Base-by-base conservation (phyloP, 345 rosid genomes). In the Salix viminalis region DNA sequence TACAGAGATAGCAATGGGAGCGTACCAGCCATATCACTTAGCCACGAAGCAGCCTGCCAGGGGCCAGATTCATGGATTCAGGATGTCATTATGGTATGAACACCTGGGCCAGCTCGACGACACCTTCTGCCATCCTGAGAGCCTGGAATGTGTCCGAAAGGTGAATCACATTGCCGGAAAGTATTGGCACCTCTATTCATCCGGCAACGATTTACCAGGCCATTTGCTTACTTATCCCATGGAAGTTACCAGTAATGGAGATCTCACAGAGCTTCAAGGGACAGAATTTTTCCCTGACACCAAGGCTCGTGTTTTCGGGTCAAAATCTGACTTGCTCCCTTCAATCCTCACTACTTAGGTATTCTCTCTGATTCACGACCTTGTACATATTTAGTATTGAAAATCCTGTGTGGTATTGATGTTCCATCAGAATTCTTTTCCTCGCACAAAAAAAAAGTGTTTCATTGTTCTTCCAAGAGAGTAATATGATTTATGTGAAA, bases 1-100 rank as follows among this genome's bases (percentile, higher is more conserved):
- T 66, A 69, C 91, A 14, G 91, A 88, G 82, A 88, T 88, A 39
- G 91, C 85, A 46, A 84, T 81, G 83, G 91, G 86, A 67, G 91
- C 83, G 21, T 83, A 84, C 77, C 88, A 85, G 62, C 88, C 87
- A 1, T 42, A 82, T 50, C 83, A 86, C 73, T 65, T 88, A 12
- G 72, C 75, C 34, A 71, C 71, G 44, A 64, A 56, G 3, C 66
- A 69, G 42, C 78, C 75, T n/a, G 85, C 85, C 12, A 85, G 85
- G 79, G 91, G 91, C 70, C 88, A 86, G 54, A 64, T 88, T 24
- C 82, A 88, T 19, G 91, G 91, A 41, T 79, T 88, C 32, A 83
- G 91, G 50, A 78, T 80, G 83, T 79, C 87, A 71, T 72, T 86
- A 66, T 85, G 89, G 91, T 79, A 79, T 34, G 91, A 88, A 69